Percentiles rank a stretch among this genome's conserved stretches.
Evolutionary conservation across 2,329 filamentous ascomycete species (phyloP).

Genomic region (Epichloe hybrida): DNA sequence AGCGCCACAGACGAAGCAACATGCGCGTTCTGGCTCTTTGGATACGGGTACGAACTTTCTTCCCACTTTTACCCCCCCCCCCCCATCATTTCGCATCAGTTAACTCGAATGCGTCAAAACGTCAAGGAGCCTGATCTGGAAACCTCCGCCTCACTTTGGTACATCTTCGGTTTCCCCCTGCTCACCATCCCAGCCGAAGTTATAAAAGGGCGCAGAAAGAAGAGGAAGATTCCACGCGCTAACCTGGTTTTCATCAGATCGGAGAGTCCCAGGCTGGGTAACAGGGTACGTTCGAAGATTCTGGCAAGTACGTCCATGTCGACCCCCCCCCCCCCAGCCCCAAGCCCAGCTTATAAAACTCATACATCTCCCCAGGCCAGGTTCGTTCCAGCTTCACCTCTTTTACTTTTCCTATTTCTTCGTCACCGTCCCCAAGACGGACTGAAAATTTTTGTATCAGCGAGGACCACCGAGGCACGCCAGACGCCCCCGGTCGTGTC

Average conservation of each 20-base stretch:
- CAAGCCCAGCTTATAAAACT: background rate
- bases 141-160: slow-evolving; percentile 93
- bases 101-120: background rate
- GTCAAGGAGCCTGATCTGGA: slow-evolving; percentile 81
- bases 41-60: slow-evolving; percentile 62
- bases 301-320: slow-evolving; percentile 66
- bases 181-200: background rate
- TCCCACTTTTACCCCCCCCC: background rate
- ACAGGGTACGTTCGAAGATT: slow-evolving; percentile 89
- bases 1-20: slow-evolving; percentile 8
- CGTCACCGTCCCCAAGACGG: background rate
- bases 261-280: slow-evolving; percentile 77
- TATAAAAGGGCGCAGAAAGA: background rate
- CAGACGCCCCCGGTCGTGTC: slow-evolving; percentile 74
- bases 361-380: slow-evolving; percentile 3
- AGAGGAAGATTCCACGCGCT: background rate
- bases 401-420: too few relatives aligned
- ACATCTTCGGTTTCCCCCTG: slow-evolving; percentile 14
- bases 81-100: background rate
- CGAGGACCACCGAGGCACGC: slow-evolving; percentile 89
- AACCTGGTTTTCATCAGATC: slow-evolving; percentile 39
- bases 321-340: background rate
- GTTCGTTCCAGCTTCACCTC: background rate
- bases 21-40: slow-evolving; percentile 87
- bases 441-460: slow-evolving; percentile 32